Base-by-base conservation (phyloP, 352 stramenopile genomes). In the Pythium monospermum region DNA sequence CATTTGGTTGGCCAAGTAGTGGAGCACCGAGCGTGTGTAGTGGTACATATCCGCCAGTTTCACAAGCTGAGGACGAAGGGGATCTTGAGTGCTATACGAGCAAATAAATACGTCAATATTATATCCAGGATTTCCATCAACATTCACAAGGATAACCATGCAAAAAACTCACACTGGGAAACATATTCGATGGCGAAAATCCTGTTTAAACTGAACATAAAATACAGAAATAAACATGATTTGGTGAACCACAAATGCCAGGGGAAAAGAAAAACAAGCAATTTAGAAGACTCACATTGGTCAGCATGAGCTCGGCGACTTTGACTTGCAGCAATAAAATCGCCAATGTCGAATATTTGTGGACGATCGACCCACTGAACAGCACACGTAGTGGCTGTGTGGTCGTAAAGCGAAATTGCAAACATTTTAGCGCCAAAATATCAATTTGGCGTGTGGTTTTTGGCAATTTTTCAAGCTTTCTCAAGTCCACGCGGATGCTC, bases 1-100 rank as follows among this genome's bases (percentile, higher is more conserved):
- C 41, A 72, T 61, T 65, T 87, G 77, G 46, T 71, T 82, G 8
- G 71, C 71, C 21, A 92, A 68, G 54, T 88, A 92, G 25, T 64
- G 71, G 18, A 89, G 53, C 18, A 92, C 56, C 26, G 67, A 73
- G 44, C 83, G 78, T 0, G 78, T 84, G 54, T 83, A 92, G 47
- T 92, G 78, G 11, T 90, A 69, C 81, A 92, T 92, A 40, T 81
- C 68, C 26, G 73, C 68, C 8, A 85, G 40, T 36, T 70, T 64
- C n/a, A 90, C 49, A 0, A 88, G 56, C 13, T 74, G 48, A 13
- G 57, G 42, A 11, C 71, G 69, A 21, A 87, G 43, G 0, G 76
- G 62, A 5, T 46, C 39, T 49, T 85, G 61, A 8, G 80, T 76
- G 3, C 79, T 84, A 43, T 16, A 12, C 19, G 35, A 33, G n/a